Base-by-base conservation (phyloP, 164 flowering plant species). In the Santalum album region DNA sequence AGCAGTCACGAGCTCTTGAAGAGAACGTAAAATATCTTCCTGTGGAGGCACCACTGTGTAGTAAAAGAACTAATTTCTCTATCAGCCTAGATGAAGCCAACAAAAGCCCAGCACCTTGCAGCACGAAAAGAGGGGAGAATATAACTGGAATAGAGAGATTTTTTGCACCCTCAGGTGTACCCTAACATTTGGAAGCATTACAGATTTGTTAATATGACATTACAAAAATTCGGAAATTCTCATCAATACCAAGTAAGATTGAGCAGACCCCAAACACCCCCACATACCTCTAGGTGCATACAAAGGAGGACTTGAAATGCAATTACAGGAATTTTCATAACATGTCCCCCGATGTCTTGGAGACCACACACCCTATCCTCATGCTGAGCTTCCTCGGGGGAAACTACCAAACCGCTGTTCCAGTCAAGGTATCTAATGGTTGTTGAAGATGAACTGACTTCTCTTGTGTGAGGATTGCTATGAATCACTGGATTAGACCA, bases 401-500 rank as follows among this genome's bases (percentile, higher is more conserved):
- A 70, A 34, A 81, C 74, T 40, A 82, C 66, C 49, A 80, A 69
- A 26, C 92, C 90, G 73, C 81, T 77, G 40, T 63, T 81, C 86
- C 88, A 77, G 46, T 87, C 84, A 70, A 82, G 75, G 59, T 80
- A 82, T 71, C 86, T 76, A 43, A 68, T 64, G 49, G 68, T 27
- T 49, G 62, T 58, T 43, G 96, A 72, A 35, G 84, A 76, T 53
- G 84, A 72, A 40, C 72, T 55, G n/a, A 81, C 62, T 64, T 73
- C 88, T 53, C 65, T 71, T 45, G 64, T 56, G 38, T 50, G 51
- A 58, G 77, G 65, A 51, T 68, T 70, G 53, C 88, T 65, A 70
- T 87, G 95, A 64, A 87, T 91, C 51, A 76, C 65, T 50, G 96
- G 98, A 68, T 91, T 91, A 42, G 77, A 71, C 98, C 98, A 91